These are phyloP conservation scores for Sequoia sempervirens DNA, from an alignment of 75 land plant species.

Conservation along the genomic window DNA sequence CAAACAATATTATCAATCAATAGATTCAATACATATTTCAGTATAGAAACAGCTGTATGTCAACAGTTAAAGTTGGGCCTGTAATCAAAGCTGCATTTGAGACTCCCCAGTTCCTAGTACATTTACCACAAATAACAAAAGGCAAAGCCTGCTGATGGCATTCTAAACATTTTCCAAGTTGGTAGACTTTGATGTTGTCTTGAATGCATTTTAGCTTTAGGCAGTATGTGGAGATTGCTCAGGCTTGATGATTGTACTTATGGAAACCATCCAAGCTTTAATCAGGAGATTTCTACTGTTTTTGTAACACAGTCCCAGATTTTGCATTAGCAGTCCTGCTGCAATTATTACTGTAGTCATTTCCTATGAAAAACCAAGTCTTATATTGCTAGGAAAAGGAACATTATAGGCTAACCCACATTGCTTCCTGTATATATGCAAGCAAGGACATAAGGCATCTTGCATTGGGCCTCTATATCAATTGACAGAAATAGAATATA, in stretches of 20 bases:
- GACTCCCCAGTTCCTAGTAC: neutral
- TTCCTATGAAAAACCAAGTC: neutral
- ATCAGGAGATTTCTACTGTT: neutral
- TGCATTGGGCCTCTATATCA: neutral
- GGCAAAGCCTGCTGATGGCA: neutral
- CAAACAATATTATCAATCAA: neutral
- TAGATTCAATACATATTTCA: neutral
- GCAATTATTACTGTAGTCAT: neutral
- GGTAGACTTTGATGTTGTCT: conserved; percentile 4
- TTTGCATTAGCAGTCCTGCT: neutral
- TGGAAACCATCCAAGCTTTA: neutral
- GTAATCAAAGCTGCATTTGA: neutral
- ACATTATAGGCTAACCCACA: neutral
- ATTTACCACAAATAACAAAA: neutral
- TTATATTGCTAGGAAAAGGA: neutral
- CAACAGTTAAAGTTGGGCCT: neutral
- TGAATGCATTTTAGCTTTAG: neutral
- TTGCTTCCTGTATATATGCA: neutral
- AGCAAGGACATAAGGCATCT: neutral
- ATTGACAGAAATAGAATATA: neutral
- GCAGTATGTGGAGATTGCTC: neutral
- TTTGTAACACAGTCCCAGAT: neutral
- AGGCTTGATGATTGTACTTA: neutral
- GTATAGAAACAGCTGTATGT: neutral
- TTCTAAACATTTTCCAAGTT: neutral